A percentile compares a stretch with the other conserved stretches of the same genome.
Evolutionary conservation across 495 filamentous ascomycete genomes (phyloP).

Genomic region (Penicillium ochrochloron): DNA sequence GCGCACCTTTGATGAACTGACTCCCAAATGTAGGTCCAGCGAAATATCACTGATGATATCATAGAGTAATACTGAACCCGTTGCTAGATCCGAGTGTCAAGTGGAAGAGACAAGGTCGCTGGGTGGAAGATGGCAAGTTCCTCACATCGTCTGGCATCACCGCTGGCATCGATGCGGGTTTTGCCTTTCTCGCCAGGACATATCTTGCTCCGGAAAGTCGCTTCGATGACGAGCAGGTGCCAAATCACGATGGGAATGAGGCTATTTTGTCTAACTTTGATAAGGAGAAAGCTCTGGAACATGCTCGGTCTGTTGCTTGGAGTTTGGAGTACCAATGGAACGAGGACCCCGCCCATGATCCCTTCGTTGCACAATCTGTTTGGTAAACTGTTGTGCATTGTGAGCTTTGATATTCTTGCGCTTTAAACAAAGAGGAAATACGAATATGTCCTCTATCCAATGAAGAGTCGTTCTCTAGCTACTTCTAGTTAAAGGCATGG

Average conservation of each 20-base stretch:
- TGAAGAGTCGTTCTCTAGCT: background rate
- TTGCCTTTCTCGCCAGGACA: background rate
- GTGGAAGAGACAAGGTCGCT: conserved; percentile 6
- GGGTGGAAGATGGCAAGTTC: conserved; percentile 3
- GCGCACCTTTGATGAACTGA: conserved; percentile 1
- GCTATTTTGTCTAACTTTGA: background rate
- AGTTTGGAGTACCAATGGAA: background rate
- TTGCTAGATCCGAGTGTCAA: background rate
- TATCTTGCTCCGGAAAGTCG: conserved; percentile 1
- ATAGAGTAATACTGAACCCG: background rate
- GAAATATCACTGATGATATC: background rate
- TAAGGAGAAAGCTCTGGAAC: background rate
- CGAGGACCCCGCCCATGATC: background rate
- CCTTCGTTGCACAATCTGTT: background rate
- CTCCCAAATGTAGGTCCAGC: background rate
- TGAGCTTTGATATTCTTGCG: background rate
- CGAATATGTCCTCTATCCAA: background rate
- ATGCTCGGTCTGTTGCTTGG: conserved; percentile 2
- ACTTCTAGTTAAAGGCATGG: background rate
- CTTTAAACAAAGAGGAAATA: background rate
- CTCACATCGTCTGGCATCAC: conserved; percentile 2
- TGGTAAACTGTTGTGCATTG: background rate
- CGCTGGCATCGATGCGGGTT: background rate
- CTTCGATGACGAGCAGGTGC: background rate
- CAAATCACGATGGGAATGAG: background rate